Evolutionary conservation across 169 alveolate species (phyloP).

Genomic region (Plasmodium gaboni): DNA sequence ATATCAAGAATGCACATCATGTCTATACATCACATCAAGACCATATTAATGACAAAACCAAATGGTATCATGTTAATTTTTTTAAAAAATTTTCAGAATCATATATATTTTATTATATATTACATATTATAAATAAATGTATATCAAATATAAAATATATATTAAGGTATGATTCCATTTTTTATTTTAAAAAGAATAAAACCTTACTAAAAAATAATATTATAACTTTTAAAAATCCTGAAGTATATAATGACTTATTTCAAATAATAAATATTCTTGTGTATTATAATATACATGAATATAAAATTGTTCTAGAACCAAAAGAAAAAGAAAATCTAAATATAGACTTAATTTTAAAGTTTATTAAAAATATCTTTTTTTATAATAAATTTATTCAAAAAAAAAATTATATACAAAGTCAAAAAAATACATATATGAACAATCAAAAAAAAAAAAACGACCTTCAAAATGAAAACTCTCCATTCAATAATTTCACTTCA

Average conservation of each 20-base stretch:
- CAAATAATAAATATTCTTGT: slow-evolving; percentile 61
- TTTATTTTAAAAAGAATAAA: slow-evolving; percentile 28
- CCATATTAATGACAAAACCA: background rate
- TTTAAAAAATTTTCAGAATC: background rate
- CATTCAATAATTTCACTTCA: slow-evolving; percentile 2
- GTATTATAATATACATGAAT: slow-evolving; percentile 29
- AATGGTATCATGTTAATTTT: background rate
- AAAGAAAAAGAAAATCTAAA: slow-evolving; percentile 45
- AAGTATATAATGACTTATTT: slow-evolving; percentile 16
- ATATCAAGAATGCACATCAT: background rate
- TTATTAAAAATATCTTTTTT: slow-evolving; percentile 36
- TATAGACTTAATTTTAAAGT: slow-evolving; percentile 13
- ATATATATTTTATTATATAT: background rate
- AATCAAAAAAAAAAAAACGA: background rate
- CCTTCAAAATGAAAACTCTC: background rate
- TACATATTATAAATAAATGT: background rate
- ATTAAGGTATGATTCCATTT: slow-evolving; percentile 50
- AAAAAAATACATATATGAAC: slow-evolving; percentile 2
- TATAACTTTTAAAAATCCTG: slow-evolving; percentile 34
- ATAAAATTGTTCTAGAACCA: slow-evolving; percentile 38
- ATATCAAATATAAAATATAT: background rate
- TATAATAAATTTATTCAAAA: slow-evolving; percentile 25
- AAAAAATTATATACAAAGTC: slow-evolving; percentile 37
- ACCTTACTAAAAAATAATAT: slow-evolving; percentile 32
- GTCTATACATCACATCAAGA: background rate